Evolutionary conservation across 192 early-diverging fungal genomes (phyloP).

Genomic region (Mortierella claussenii): DNA sequence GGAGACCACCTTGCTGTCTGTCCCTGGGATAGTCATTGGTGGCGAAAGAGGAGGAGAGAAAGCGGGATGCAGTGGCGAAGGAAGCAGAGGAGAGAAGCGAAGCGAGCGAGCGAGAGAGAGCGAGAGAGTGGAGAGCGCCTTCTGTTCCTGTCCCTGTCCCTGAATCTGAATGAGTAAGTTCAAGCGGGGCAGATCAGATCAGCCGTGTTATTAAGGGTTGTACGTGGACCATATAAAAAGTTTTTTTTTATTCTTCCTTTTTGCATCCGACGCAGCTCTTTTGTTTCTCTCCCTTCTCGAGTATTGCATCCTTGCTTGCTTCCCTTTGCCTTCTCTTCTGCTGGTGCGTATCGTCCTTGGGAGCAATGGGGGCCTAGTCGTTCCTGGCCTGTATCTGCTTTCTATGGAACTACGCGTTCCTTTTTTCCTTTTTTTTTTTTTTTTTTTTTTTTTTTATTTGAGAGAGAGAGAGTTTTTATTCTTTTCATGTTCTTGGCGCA

Average conservation of each 20-base stretch:
- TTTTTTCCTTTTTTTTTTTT: conserved; percentile 2
- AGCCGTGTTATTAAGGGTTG: no score
- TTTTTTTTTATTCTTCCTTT: no score
- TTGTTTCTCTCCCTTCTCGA: not conserved
- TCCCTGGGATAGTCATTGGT: not conserved
- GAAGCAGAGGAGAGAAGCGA: no score
- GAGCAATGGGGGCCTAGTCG: not conserved
- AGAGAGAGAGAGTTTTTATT: not conserved
- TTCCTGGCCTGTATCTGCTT: not conserved
- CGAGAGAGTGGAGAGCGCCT: not conserved
- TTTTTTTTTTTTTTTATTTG: conserved; percentile 1
- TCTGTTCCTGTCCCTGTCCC: no score
- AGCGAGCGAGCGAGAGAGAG: no score
- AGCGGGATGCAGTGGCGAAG: no score
- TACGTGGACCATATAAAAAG: no score
- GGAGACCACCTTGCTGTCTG: no score
- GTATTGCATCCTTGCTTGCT: not conserved
- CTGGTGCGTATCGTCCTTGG: not conserved
- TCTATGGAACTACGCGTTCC: not conserved
- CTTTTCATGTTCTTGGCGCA: not conserved
- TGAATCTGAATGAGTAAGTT: no score
- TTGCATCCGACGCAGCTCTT: not conserved
- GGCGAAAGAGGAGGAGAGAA: not conserved
- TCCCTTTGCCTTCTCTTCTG: not conserved
- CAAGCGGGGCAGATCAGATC: no score